Evolutionary conservation across 345 rosid genomes (phyloP), one percentile per base, ranked within the genome.

Genomic region (Lumnitzera racemosa): DNA sequence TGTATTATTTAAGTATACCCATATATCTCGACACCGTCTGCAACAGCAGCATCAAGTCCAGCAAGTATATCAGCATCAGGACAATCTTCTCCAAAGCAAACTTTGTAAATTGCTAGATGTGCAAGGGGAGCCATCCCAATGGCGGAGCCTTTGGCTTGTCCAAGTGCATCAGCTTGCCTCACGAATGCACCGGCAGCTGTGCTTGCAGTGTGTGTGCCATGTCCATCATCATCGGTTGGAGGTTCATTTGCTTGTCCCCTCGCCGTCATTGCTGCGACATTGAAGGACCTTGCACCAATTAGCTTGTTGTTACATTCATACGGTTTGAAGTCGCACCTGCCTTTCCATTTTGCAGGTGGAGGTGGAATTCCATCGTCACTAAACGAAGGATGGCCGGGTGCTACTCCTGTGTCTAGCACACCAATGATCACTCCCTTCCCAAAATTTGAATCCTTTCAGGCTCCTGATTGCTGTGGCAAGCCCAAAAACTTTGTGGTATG

Each of bases 41-140:
- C 75, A 17, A 81, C 46, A 2, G 86, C 85, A n/a, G 80, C 72
- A 58, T 83, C 80, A 17, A 20, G 47, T 0, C 74, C 88, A 0
- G 84, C 84, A 11, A 85, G 72, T 53, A 80, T 66, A 46, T 80
- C 74, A 16, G 79, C 75, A 12, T 80, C 82, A 8, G 61, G 47
- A 57, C 81, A 84, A 53, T 78, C 83, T 7, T 72, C 68, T 15
- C 68, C 64, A 66, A 80, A 81, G 55, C 88, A 85, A 17, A 75
- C 81, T 79, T 78, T 80, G 63, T 82, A 85, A 46, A 81, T 71
- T 56, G 83, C 86, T 14, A 85, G 57, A 70, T 83, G 80, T 36
- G 91, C 86, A 43, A 58, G 62, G n/a, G 82, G 70, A 13, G 91
- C 86, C 70, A 85, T 75, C 50, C 88, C 91, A 4, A 62, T 79